Evolutionary conservation across 1,284 basidiomycete species (phyloP).

Genomic region (Xerocomus nothofagi): DNA sequence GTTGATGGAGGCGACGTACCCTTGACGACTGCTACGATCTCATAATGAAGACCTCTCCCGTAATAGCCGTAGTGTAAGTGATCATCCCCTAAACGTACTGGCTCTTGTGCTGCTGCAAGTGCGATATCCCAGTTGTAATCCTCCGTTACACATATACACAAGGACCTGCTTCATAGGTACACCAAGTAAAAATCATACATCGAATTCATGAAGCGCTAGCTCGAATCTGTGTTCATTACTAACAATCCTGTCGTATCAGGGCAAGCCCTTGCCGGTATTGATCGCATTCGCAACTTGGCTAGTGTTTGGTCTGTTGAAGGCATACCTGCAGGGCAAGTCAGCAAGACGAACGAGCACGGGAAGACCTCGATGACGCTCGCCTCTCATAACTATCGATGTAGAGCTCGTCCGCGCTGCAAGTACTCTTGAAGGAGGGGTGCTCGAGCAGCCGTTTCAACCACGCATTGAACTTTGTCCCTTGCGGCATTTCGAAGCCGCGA

Average conservation of each 20-base stretch:
- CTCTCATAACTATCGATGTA: constrained; percentile 79
- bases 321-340: constrained; percentile 49
- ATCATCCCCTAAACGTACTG: not conserved
- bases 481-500: constrained; percentile 59
- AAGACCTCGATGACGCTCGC: constrained; percentile 33
- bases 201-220: not conserved
- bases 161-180: not conserved
- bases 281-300: constrained; percentile 73
- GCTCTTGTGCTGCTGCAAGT: not conserved
- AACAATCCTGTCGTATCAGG: constrained; percentile 40
- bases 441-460: constrained; percentile 58
- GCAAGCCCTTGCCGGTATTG: constrained; percentile 59
- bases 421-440: constrained; percentile 66
- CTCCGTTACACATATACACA: not conserved
- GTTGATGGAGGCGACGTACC: constrained; percentile 42
- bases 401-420: constrained; percentile 68
- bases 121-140: not conserved
- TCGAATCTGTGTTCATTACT: not conserved
- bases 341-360: not conserved
- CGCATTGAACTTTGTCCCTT: constrained; percentile 46
- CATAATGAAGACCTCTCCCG: not conserved
- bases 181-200: not conserved
- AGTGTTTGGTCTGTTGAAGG: constrained; percentile 70
- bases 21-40: constrained; percentile 4
- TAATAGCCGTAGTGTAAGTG: not conserved